Conservation (phyloP, 306 rosid genomes). For the Vigna unguiculata region DNA sequence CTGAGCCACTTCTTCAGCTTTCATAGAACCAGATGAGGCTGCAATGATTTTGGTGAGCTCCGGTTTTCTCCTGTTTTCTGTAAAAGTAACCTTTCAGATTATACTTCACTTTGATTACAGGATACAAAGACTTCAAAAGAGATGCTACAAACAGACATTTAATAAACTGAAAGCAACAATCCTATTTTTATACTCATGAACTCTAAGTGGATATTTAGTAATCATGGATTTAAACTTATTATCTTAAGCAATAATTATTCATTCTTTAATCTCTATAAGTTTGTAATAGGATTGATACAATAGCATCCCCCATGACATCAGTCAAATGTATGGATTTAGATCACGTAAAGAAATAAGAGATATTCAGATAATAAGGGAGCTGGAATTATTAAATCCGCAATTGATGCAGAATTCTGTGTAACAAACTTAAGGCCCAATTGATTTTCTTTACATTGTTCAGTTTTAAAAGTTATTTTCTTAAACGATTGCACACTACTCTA, state of each 20-base stretch:
- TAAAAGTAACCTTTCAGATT: conserved; percentile 33
- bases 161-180: conserved; percentile 29
- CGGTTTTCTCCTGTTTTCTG: conserved; percentile 82
- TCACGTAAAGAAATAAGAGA: conserved; percentile 2
- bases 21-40: conserved; percentile 74
- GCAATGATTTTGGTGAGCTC: conserved; percentile 77
- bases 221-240: background rate
- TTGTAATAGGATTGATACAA: conserved; percentile 23
- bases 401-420: conserved; percentile 8
- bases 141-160: conserved; percentile 5
- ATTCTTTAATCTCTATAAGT: conserved; percentile 5
- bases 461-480: background rate
- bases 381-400: conserved; percentile 27
- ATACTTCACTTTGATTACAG: conserved; percentile 19
- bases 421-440: background rate
- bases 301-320: conserved; percentile 14
- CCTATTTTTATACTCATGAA: background rate
- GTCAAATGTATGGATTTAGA: conserved; percentile 9
- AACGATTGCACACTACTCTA: background rate
- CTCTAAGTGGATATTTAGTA: conserved; percentile 3
- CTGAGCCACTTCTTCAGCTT: conserved; percentile 85
- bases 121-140: conserved; percentile 22
- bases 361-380: conserved; percentile 4
- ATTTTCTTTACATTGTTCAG: background rate
- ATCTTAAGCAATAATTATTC: conserved; percentile 6